A percentile compares a stretch with the other conserved stretches of the same genome.
These are phyloP conservation scores for Allomyces javanicus DNA, from an alignment of 192 early-diverging fungal genomes.

Conservation along the genomic window DNA sequence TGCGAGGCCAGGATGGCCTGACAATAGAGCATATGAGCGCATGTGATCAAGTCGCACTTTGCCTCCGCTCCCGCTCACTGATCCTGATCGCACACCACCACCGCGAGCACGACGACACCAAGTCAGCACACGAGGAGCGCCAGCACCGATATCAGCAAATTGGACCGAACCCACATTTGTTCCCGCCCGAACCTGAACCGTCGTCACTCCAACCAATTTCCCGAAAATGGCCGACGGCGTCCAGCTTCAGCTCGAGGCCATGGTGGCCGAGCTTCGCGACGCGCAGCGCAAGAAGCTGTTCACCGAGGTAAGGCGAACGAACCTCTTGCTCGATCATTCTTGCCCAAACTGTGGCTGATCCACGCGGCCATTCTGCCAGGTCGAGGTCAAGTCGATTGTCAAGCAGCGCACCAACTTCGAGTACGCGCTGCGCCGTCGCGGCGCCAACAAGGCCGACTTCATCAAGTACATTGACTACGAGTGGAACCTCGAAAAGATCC, in stretches of 20 bases:
- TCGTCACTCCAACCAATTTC: not conserved
- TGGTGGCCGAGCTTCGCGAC: conserved; percentile 83
- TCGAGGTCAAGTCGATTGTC: conserved; percentile 70
- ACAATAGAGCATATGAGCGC: no score
- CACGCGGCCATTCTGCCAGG: conserved; percentile 12
- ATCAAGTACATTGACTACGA: conserved; percentile 91
- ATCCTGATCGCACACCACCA: no score
- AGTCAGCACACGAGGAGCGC: no score
- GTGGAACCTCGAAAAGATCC: conserved; percentile 66
- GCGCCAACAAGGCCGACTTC: conserved; percentile 51
- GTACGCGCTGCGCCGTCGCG: conserved; percentile 63
- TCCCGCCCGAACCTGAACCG: no score
- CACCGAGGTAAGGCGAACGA: conserved; percentile 27
- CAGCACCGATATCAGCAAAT: no score
- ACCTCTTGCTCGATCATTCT: not conserved
- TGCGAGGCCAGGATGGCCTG: no score
- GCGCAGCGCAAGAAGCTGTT: conserved; percentile 64
- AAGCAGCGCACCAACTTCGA: conserved; percentile 78
- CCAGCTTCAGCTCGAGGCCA: conserved; percentile 76
- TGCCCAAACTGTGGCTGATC: not conserved
- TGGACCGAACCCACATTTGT: no score
- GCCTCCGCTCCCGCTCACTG: no score
- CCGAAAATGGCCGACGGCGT: conserved; percentile 65
- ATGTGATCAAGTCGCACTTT: no score
- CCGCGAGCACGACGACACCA: no score